These are phyloP conservation scores for Lentinula sp. DNA, from an alignment of 768 basidiomycete species.

Conservation along the genomic window DNA sequence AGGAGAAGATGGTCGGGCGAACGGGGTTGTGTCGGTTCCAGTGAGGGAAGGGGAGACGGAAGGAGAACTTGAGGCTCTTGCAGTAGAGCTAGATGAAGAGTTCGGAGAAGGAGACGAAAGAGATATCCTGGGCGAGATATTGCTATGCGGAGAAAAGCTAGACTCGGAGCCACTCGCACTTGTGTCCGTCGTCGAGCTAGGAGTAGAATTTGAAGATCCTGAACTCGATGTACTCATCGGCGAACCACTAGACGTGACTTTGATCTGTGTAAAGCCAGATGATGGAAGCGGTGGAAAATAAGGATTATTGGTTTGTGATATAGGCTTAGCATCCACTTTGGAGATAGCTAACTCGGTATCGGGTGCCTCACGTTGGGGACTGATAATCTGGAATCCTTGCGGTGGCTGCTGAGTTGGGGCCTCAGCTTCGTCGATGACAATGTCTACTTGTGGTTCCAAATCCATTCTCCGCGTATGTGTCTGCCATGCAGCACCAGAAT, in stretches of 20 bases:
- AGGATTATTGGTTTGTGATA: conserved; percentile 1
- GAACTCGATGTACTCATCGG: conserved; percentile 2
- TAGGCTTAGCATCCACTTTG: not conserved
- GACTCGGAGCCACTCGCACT: not conserved
- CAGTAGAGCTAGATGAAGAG: not conserved
- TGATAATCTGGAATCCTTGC: not conserved
- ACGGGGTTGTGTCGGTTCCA: not conserved
- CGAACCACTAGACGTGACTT: not conserved
- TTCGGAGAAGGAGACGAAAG: conserved; percentile 6
- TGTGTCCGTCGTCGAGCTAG: conserved; percentile 3
- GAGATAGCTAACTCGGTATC: not conserved
- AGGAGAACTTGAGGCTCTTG: not conserved
- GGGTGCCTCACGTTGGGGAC: not conserved
- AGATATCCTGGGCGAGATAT: not conserved
- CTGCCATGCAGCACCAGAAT: not conserved
- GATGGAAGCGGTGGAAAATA: conserved; percentile 6
- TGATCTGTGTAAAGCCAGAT: not conserved
- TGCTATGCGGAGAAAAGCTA: not conserved
- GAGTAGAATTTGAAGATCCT: conserved; percentile 4
- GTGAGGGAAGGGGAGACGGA: not conserved
- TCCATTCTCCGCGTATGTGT: not conserved
- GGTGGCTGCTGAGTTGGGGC: not conserved
- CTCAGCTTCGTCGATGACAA: not conserved
- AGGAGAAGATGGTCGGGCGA: not conserved
- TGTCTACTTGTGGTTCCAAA: not conserved